Evolutionary conservation across 2,329 filamentous ascomycete genomes (phyloP).

Genomic region (Fusarium sp.): DNA sequence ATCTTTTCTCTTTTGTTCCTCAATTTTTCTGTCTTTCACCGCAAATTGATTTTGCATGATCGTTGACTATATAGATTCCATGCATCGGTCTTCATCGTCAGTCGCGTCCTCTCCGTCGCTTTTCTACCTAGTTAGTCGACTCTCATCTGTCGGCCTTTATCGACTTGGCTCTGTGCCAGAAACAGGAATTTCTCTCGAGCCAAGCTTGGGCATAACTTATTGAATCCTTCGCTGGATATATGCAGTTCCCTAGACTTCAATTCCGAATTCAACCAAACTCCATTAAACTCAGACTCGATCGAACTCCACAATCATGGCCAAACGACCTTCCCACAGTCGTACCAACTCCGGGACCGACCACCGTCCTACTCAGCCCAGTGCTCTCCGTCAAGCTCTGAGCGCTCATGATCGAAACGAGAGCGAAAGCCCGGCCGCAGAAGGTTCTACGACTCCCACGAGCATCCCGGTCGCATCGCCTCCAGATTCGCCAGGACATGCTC

Average conservation of each 20-base stretch:
- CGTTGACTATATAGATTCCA: slow-evolving; percentile 7
- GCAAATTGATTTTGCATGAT: slow-evolving; percentile 6
- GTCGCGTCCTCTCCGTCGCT: slow-evolving; percentile 20
- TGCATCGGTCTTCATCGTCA: slow-evolving; percentile 22
- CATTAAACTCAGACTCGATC: not conserved
- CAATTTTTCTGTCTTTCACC: not conserved
- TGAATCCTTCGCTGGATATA: not conserved
- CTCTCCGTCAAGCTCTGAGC: slow-evolving; percentile 58
- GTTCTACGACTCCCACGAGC: slow-evolving; percentile 15
- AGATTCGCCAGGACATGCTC: slow-evolving; percentile 38
- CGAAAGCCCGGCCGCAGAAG: slow-evolving; percentile 9
- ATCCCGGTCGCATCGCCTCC: slow-evolving; percentile 35
- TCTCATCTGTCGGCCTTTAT: not conserved
- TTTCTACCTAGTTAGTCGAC: slow-evolving; percentile 18
- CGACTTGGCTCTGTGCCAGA: not conserved
- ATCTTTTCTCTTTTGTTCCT: slow-evolving; percentile 1
- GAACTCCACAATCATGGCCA: slow-evolving; percentile 38
- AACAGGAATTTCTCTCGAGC: not conserved
- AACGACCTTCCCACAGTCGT: slow-evolving; percentile 43
- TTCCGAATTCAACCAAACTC: not conserved
- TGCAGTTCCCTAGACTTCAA: not conserved
- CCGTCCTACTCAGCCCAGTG: slow-evolving; percentile 56
- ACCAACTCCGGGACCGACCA: slow-evolving; percentile 50
- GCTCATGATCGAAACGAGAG: slow-evolving; percentile 40
- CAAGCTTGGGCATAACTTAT: not conserved